Base-by-base conservation (phyloP, 305 asterid genomes). In the Rubia occidens region DNA sequence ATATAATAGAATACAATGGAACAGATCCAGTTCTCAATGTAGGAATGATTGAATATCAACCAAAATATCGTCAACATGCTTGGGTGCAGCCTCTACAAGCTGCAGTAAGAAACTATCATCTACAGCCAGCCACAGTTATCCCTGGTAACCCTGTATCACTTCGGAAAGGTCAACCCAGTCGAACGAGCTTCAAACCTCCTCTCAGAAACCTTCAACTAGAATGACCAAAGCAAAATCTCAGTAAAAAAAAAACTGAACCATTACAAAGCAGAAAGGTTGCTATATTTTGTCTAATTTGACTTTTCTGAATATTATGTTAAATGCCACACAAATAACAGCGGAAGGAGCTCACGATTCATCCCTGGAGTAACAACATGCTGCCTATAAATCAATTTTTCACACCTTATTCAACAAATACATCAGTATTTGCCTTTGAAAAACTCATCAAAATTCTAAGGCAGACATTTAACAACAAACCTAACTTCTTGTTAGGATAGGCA, bases 81-180 rank as follows among this genome's bases (percentile, higher is more conserved):
- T 84, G 78, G 78, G 62, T 80, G 96, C 97, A 87, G 98, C 99
- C 95, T 81, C 88, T 73, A 87, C 72, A 82, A 89, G 97, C 96
- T 89, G 99, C 99, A 86, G 79, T 78, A 80, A 73, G 82, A 67
- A 80, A 77, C 74, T 80, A 80, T 82, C 98, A 90, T 90, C 84
- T 84, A 88, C 87, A 69, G 81, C 73, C 75, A 77, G 80, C 84
- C 85, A 77, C 82, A 42, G 60, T 72, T 71, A 64, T 54, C 73
- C 39, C 40, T 40, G 59, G 60, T 67, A 59, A 56, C 71, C 70
- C 74, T 58, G 70, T 68, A 58, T 53, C 66, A 70, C 72, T 74
- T 74, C 79, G 64, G 71, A 63, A 76, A 66, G 29, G 69, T 68
- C 45, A 62, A 74, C 43, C 14, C 21, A 56, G 32, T n/a, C 24